Conservation (phyloP, 2,329 filamentous ascomycete genomes). For the Chaetomium globosum region DNA sequence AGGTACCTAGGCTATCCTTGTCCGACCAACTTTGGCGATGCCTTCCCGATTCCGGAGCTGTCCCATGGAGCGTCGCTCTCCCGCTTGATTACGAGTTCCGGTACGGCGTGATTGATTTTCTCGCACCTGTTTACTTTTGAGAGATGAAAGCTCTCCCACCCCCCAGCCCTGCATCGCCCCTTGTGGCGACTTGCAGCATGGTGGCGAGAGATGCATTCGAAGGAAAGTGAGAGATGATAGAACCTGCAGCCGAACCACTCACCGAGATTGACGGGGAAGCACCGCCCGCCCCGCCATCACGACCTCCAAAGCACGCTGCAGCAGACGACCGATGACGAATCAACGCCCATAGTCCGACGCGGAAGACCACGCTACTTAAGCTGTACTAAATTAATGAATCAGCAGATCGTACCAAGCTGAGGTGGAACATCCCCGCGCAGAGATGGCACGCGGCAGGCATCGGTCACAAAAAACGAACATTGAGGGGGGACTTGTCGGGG, state of each 20-base stretch:
- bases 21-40: slow-evolving; percentile 8
- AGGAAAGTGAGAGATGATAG: neutral
- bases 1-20: slow-evolving; percentile 26
- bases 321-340: neutral
- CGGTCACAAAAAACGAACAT: neutral
- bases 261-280: slow-evolving; percentile 1
- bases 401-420: slow-evolving; percentile 5
- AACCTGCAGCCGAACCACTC: neutral
- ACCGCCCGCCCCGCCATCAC: neutral
- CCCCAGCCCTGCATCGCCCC: neutral
- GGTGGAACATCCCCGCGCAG: neutral
- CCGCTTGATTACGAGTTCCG: neutral
- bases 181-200: neutral
- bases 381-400: neutral
- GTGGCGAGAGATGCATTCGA: neutral
- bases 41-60: slow-evolving; percentile 29
- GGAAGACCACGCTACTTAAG: neutral
- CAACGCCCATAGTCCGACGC: neutral
- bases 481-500: neutral
- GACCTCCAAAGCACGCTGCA: neutral
- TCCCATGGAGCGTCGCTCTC: neutral
- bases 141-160: neutral
- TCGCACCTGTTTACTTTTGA: neutral
- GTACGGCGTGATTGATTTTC: neutral
- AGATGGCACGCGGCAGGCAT: neutral